Evolutionary conservation across 306 rosid species (phyloP), one percentile per base, ranked within the genome.

Genomic region (Ceratonia siliqua): DNA sequence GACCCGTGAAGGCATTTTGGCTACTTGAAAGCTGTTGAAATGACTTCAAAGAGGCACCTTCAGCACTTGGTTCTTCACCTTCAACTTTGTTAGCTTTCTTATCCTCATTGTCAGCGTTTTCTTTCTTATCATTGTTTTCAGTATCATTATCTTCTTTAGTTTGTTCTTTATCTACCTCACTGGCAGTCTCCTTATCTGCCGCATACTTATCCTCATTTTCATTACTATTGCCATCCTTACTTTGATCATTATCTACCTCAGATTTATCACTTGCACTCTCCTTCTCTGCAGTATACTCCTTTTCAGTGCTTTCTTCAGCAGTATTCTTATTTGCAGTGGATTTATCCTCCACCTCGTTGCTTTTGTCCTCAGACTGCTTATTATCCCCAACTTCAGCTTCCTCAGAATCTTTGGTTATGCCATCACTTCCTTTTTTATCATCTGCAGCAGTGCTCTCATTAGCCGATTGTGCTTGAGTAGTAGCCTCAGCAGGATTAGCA

Each of bases 1-100:
- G 90, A 83, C 96, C 96, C 13, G 97, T 94, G 79, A 94, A 94
- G 71, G 98, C 98, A 83, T 94, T 94, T 85, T 91, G 94, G 80
- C 85, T 88, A 78, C 92, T 90, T 0, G 98, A 94, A 57, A 89
- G 96, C 80, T 84, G 94, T 78, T 87, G 97, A 71, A 94, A 94
- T 71, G 96, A 94, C 81, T 78, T 90, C 77, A 89, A 76, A 70
- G 85, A 65, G 67, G 89, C 59, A 67, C 88, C 89, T 76, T 89
- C 96, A 25, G 74, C 76, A 72, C 75, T 70, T 63, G 85, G 69
- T 41, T 88, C 90, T 13, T 41, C 88, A 58, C 63, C 72, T 74
- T 87, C 93, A 41, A 21, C 82, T 73, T 82, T 72, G 15, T 61
- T 53, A 12, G 78, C 96, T 76, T 84, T 78, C 70, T 83, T 81